Evolutionary conservation across 148 eudicot genomes (phyloP), one percentile per base, ranked within the genome.

Genomic region (Persicaria maculosa): DNA sequence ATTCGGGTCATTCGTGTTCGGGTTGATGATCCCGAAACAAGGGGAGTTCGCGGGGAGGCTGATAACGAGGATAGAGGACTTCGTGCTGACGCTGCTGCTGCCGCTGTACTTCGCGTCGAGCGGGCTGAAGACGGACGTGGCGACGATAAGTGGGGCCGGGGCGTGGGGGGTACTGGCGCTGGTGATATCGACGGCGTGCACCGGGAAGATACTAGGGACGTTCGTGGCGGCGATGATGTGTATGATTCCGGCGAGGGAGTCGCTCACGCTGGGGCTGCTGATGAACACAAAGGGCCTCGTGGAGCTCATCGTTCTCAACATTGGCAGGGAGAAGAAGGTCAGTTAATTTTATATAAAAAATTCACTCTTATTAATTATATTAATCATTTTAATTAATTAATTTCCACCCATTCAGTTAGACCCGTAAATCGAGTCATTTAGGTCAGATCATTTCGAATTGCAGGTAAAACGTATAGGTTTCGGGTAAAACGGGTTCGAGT

Each of bases 281-380:
- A 87, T 87, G 90, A 87, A 87, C 8, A 86, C 84, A 17, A 86
- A 83, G 65, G 89, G 89, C 0, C 67, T 86, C 65, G 89, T 86
- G 1, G 88, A 86, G 80, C 86, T 86, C 74, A 86, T 86, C 62
- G 88, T 86, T 15, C 88, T 86, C 70, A 81, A 83, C 45, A 86
- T 86, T 65, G 88, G 88, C 44, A 81, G 78, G 50, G 90, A 87
- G 65, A 83, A 79, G 73, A 78, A 79, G 90, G 90, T 83, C 61
- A 50, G 74, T 47, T n/a, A 15, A 10, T 19, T 67, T 7, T 2
- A 57, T 17, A 6, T 17, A 57, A 4, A 20, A 2, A 19, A 7
- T 4, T 57, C n/a, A 17, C 40, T 3, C 40, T 31, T 31, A 31
- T 31, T 19, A 54, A 16, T 7, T 6, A 4, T 15, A 15, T 16